Percentiles rank a stretch among this genome's conserved stretches.
phyloP scores from a whole-genome alignment of 441 rosid species.

The Euphorbia corollata region DNA sequence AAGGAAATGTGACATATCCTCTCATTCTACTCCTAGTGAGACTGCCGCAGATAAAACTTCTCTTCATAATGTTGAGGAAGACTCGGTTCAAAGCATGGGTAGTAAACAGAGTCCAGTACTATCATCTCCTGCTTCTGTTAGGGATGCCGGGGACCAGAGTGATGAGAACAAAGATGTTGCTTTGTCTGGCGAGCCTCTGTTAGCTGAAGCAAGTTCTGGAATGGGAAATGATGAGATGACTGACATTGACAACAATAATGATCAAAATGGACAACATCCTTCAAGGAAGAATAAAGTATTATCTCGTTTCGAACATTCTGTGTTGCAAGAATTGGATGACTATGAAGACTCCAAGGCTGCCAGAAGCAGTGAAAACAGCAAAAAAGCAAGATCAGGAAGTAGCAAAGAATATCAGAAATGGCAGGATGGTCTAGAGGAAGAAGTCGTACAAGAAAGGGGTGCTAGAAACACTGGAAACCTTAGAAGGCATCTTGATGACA shows the following conservation, averaged over 20 bases:
- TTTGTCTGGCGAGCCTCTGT: slow-evolving; percentile 27
- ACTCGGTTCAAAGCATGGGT: slow-evolving; percentile 54
- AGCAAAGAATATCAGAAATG: slow-evolving; percentile 68
- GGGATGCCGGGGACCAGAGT: slow-evolving; percentile 47
- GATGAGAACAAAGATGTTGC: slow-evolving; percentile 44
- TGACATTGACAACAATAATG: slow-evolving; percentile 29
- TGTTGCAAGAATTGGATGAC: slow-evolving; percentile 48
- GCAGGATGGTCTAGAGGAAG: slow-evolving; percentile 65
- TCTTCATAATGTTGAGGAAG: slow-evolving; percentile 41
- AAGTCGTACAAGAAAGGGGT: slow-evolving; percentile 58
- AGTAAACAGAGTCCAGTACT: slow-evolving; percentile 35
- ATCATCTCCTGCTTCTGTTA: slow-evolving; percentile 36
- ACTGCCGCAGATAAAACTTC: slow-evolving; percentile 36
- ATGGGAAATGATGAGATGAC: slow-evolving; percentile 38
- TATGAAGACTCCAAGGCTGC: slow-evolving; percentile 69
- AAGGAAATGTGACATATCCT: slow-evolving; percentile 37
- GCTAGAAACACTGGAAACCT: slow-evolving; percentile 34
- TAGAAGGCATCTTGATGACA: slow-evolving; percentile 48
- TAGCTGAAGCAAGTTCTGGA: slow-evolving; percentile 41
- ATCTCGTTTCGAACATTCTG: slow-evolving; percentile 38
- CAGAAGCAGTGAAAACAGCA: slow-evolving; percentile 84
- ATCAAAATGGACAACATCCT: slow-evolving; percentile 27
- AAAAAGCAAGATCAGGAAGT: slow-evolving; percentile 82
- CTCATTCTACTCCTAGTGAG: slow-evolving; percentile 36
- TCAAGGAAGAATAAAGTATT: slow-evolving; percentile 31